Percentiles rank a stretch among this genome's conserved stretches.
Evolutionary conservation across 148 eudicot species (phyloP).

Genomic region (Cornus kousa): DNA sequence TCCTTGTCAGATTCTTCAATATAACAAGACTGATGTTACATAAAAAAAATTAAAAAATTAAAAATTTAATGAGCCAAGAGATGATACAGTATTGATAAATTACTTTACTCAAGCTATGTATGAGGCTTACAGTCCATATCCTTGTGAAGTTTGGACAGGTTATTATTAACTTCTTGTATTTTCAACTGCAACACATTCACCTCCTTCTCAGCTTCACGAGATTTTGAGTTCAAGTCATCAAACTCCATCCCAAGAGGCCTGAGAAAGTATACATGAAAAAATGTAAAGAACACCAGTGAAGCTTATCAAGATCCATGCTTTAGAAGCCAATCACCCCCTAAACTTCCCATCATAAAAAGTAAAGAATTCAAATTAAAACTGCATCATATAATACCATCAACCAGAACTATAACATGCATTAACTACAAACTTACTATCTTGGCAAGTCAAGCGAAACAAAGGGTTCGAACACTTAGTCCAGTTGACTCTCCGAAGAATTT

Average conservation of each 20-base stretch:
- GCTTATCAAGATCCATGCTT: not conserved
- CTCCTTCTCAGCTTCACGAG: conserved; percentile 80
- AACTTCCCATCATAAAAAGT: too few species aligned
- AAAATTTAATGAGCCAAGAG: not conserved
- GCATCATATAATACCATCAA: too few species aligned
- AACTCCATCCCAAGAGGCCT: conserved; percentile 51
- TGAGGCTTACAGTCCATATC: conserved; percentile 76
- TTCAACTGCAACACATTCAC: conserved; percentile 67
- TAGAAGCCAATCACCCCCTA: not conserved
- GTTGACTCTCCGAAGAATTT: too few species aligned
- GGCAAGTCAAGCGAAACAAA: too few species aligned
- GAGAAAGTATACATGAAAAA: not conserved
- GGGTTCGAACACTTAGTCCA: too few species aligned
- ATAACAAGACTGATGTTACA: not conserved
- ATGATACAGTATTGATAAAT: not conserved
- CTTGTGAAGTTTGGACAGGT: conserved; percentile 53
- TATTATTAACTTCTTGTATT: conserved; percentile 60
- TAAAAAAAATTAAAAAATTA: too few species aligned
- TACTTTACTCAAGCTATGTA: conserved; percentile 9
- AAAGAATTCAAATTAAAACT: too few species aligned
- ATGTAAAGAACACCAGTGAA: conserved; percentile 4
- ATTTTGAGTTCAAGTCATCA: conserved; percentile 62
- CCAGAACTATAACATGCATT: too few species aligned
- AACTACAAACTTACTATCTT: too few species aligned
- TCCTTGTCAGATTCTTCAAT: not conserved